A percentile compares a stretch with the other conserved stretches of the same genome.
Conservation (phyloP, 108 stramenopile species). For the Aurantiochytrium sp. region DNA sequence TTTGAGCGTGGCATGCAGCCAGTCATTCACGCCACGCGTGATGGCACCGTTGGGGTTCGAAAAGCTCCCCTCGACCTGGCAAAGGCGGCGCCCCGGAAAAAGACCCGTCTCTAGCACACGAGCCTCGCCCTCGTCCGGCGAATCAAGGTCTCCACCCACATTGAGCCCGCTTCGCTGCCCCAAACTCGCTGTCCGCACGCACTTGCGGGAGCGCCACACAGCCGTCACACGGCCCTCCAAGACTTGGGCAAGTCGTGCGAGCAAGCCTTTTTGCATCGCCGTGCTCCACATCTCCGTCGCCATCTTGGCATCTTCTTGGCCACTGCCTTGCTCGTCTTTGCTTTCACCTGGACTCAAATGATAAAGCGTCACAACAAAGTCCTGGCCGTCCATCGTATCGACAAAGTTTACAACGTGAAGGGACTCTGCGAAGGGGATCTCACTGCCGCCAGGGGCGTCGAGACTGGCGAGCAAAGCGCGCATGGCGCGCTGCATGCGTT, state of each 20-base stretch:
- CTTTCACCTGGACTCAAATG: too few species aligned
- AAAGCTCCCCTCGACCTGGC: background rate
- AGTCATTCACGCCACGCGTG: background rate
- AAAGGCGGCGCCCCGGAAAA: background rate
- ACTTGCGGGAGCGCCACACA: background rate
- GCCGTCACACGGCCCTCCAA: background rate
- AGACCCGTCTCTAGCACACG: background rate
- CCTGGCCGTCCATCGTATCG: background rate
- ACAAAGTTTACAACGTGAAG: background rate
- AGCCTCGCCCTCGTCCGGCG: background rate
- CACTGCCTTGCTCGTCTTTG: background rate
- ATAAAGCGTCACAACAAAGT: background rate
- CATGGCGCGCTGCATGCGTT: background rate
- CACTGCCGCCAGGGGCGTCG: background rate
- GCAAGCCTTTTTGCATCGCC: background rate
- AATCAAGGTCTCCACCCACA: background rate
- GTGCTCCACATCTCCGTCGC: background rate
- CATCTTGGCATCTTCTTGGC: background rate
- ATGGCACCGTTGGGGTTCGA: constrained; percentile 5
- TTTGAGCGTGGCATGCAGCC: background rate
- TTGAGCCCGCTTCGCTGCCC: background rate
- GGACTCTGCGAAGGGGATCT: background rate
- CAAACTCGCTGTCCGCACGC: background rate
- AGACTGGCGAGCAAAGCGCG: background rate
- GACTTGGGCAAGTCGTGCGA: background rate